These are phyloP conservation scores for Sechiopsis laciniata DNA, from an alignment of 306 rosid genomes.

Conservation along the genomic window DNA sequence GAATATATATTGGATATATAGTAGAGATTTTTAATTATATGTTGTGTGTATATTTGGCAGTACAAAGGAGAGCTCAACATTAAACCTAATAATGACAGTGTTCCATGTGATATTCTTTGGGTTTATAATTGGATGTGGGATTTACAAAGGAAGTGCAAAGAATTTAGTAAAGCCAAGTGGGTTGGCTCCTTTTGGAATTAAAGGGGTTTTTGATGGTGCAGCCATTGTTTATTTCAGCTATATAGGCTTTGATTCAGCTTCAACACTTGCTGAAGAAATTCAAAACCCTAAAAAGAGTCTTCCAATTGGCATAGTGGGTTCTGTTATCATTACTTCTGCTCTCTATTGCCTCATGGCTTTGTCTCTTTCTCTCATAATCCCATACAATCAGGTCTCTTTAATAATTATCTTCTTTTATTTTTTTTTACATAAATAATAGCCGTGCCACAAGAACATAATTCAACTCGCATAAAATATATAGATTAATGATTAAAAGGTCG, in stretches of 20 bases:
- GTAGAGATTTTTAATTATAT: no score
- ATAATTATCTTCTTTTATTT: no score
- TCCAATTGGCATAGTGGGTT: slow-evolving; percentile 83
- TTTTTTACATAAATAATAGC: no score
- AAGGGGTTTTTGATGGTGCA: slow-evolving; percentile 82
- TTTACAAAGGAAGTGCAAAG: slow-evolving; percentile 53
- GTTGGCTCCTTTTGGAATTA: slow-evolving; percentile 60
- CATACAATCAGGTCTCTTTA: slow-evolving; percentile 40
- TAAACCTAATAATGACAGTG: slow-evolving; percentile 83
- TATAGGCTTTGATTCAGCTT: slow-evolving; percentile 91
- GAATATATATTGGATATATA: no score
- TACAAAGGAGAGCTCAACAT: slow-evolving; percentile 81
- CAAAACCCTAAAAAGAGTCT: slow-evolving; percentile 61
- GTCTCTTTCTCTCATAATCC: slow-evolving; percentile 71
- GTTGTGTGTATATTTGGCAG: slow-evolving; percentile 33
- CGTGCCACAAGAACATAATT: no score
- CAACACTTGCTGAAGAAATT: slow-evolving; percentile 93
- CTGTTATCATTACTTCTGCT: slow-evolving; percentile 70
- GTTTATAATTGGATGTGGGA: slow-evolving; percentile 68
- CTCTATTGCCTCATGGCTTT: slow-evolving; percentile 87
- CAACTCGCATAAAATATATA: no score
- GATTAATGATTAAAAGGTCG: no score
- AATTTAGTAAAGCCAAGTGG: slow-evolving; percentile 71
- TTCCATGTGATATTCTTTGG: slow-evolving; percentile 86
- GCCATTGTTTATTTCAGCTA: slow-evolving; percentile 84